phyloP scores from a whole-genome alignment of 2,329 filamentous ascomycete species.

The Rhynchosporium graminicola region DNA sequence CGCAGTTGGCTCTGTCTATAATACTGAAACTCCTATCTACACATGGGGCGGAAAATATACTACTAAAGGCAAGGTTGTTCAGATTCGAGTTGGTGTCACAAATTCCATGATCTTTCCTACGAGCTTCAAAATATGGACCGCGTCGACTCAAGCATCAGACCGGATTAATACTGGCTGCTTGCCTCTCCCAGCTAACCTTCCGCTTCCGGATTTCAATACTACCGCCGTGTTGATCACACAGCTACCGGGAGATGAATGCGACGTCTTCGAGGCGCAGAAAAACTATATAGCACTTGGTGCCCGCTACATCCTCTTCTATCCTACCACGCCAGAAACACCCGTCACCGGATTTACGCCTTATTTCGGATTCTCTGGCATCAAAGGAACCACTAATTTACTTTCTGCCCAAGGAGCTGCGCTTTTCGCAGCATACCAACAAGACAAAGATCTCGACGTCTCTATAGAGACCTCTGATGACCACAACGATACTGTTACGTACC shows the following conservation, averaged over 20 bases:
- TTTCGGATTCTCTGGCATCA: neutral
- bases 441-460: neutral
- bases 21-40: slow-evolving; percentile 1
- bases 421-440: slow-evolving; percentile 1
- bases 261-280: neutral
- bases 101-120: neutral
- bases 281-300: neutral
- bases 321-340: neutral
- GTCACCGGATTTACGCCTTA: neutral
- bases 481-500: neutral
- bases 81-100: neutral
- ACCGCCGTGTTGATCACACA: neutral
- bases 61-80: neutral
- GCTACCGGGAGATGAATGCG: neutral
- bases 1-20: neutral
- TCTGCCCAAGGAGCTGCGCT: neutral
- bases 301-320: neutral
- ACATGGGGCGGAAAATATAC: neutral
- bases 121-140: neutral
- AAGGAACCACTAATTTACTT: neutral
- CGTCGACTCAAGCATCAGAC: neutral
- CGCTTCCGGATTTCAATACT: neutral
- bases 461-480: neutral
- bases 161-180: neutral
- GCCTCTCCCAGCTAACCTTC: neutral